These are phyloP conservation scores for Hypoxylon crocopeplum DNA, from an alignment of 495 filamentous ascomycete species.

Conservation along the genomic window DNA sequence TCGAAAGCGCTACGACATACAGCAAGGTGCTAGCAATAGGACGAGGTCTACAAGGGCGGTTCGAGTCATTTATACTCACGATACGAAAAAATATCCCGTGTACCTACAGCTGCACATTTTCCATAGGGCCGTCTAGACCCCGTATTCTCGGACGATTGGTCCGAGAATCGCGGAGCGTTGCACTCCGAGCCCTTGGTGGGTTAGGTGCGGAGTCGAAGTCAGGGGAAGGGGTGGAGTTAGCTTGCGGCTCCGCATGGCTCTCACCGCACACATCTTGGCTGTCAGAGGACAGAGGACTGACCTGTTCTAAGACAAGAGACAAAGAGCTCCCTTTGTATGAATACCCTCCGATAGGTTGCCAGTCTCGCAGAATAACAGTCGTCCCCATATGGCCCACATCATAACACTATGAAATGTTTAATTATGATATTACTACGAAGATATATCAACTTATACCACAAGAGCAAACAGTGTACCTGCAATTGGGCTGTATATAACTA, in stretches of 20 bases:
- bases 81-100: background rate
- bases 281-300: background rate
- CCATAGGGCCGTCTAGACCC: background rate
- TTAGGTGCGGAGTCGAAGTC: conserved; percentile 10
- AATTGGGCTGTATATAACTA: too few relatives aligned
- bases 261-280: background rate
- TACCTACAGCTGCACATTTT: background rate
- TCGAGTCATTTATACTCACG: background rate
- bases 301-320: too few relatives aligned
- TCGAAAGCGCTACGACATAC: background rate
- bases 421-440: too few relatives aligned
- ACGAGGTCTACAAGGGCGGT: background rate
- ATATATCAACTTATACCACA: too few relatives aligned
- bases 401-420: too few relatives aligned
- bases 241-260: background rate
- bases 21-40: background rate
- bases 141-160: conserved; percentile 1
- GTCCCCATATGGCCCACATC: too few relatives aligned
- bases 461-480: too few relatives aligned
- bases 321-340: too few relatives aligned
- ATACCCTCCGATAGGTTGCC: too few relatives aligned
- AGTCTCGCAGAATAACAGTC: too few relatives aligned
- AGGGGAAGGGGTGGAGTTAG: background rate
- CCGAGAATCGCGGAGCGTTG: conserved; percentile 21
- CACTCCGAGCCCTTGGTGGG: conserved; percentile 14